Evolutionary conservation across 768 basidiomycete genomes (phyloP), one percentile per base, ranked within the genome.

Genomic region (Agaricus subrufescens): DNA sequence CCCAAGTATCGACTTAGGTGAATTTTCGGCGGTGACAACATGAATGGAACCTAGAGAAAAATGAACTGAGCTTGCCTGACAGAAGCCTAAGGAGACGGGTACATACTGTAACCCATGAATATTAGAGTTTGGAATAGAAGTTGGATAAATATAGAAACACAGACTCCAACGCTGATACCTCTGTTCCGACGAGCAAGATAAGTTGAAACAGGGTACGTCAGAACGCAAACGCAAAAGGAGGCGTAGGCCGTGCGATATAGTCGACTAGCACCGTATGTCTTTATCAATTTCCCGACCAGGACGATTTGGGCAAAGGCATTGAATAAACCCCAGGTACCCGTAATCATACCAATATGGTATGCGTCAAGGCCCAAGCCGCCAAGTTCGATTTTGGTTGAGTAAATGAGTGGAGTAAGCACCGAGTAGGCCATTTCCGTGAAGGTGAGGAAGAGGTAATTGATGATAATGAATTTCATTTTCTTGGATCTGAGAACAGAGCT

Each of bases 281-380:
- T 71, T 40, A 86, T 75, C 23, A 81, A 46, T 25, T 69, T 66
- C 3, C 81, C 79, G 59, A 86, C 78, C 63, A 79, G 72, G 54
- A 76, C 67, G 15, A 81, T 61, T 62, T 83, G 82, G 62, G 82
- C 65, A 53, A 81, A 15, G 37, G 78, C 79, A 58, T 80, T 83
- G 52, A 75, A 61, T 12, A 82, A 56, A 6, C 86, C 85, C 31
- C 60, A 54, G 1, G 50, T 59, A n/a, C 79, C 75, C 58, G 85
- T 75, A 54, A 84, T 79, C 29, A 72, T 67, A 5, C 89, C 89
- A 38, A 91, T 91, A 4, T 67, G 63, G 42, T 79, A 76, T 0
- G 89, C 85, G 25, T 75, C 69, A 42, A 91, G 71, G 3, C 87
- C 87, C 4, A 89, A 77, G 1, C 89, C 88, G 25, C 89, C 88